Evolutionary conservation across 2,329 filamentous ascomycete species (phyloP), one percentile per base, ranked within the genome.

Genomic region (Fusarium sp.): DNA sequence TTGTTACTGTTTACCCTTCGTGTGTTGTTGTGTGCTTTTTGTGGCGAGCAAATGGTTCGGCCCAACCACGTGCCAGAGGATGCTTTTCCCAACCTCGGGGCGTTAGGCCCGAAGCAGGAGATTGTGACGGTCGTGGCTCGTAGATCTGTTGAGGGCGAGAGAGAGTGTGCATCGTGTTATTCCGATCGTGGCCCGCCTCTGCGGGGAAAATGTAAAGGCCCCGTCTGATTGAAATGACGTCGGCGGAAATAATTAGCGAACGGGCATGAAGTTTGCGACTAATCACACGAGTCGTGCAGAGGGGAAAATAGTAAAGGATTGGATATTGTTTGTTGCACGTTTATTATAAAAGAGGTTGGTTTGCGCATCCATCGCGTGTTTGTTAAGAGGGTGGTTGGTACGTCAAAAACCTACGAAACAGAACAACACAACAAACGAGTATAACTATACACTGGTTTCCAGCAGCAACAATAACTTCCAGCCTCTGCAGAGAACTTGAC

Each of bases 291-390:
- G 47, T 70, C 33, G 52, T 61, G 36, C 40, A 35, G 18, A 60
- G 29, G 31, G 22, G 16, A 4, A 38, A 61, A 27, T 27, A 31
- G 33, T 52, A 62, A 71, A 63, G 47, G 45, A 52, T 42, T 59
- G 58, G 64, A 62, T 45, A 65, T 61, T 63, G 65, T 66, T 62
- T 66, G 71, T 68, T 73, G 38, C 69, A 67, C 65, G 58, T 71
- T 74, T 56, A 69, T 68, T 66, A 69, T 69, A 74, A 70, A 75
- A 73, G 72, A 74, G 75, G 73, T 65, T 77, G 76, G 76, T 54
- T 64, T 61, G 59, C 42, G 65, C 61, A 66, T 74, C 35, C 61
- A 66, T 74, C 29, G 29, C 60, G 25, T 56, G 22, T 59, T 58
- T 47, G 40, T 52, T 20, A 18, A 58, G 31, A 11, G 65, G 71